Conservation (phyloP, 1,284 basidiomycete species). For the Apiotrichum gracile region DNA sequence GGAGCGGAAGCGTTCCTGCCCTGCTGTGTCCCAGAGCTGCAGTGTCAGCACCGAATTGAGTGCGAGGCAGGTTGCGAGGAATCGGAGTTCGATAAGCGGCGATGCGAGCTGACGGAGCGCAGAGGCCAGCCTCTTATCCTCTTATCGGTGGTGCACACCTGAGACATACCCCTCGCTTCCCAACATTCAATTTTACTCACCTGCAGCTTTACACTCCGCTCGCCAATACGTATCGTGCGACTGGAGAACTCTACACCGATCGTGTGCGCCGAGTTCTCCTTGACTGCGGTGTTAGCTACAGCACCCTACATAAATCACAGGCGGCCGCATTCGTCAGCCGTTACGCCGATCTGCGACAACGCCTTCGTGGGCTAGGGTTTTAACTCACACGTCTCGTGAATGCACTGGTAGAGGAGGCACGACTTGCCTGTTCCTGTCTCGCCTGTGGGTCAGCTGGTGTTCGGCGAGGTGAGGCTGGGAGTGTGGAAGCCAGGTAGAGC, state of each 20-base stretch:
- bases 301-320: background rate
- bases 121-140: no score
- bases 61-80: background rate
- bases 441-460: constrained; percentile 52
- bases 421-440: constrained; percentile 96
- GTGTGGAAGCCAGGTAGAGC: no score
- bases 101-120: no score
- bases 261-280: constrained; percentile 93
- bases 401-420: constrained; percentile 90
- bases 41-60: constrained; percentile 7
- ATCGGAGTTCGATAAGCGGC: no score
- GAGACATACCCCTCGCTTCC: background rate
- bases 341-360: no score
- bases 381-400: constrained; percentile 79
- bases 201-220: constrained; percentile 90
- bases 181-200: constrained; percentile 49
- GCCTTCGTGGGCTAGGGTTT: background rate
- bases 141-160: constrained; percentile 4
- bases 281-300: constrained; percentile 56
- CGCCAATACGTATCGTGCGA: constrained; percentile 77
- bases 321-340: no score
- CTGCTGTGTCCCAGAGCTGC: constrained; percentile 95
- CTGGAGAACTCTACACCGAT: constrained; percentile 96
- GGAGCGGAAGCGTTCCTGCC: constrained; percentile 91
- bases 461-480: no score